Evolutionary conservation across 768 basidiomycete species (phyloP).

Genomic region (Tubosaeta sp.): DNA sequence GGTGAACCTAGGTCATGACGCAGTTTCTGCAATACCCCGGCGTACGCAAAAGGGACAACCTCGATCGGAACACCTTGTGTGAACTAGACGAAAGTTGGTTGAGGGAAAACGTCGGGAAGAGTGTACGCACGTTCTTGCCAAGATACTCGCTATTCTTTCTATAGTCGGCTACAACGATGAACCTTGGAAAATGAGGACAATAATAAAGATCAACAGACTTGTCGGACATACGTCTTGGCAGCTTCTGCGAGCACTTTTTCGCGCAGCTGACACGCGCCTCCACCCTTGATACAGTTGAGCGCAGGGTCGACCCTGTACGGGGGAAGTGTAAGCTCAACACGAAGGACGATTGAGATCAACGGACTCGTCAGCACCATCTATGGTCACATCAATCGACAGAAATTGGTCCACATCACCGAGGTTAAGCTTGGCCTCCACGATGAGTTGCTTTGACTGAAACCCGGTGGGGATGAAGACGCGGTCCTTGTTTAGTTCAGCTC

Average conservation of each 20-base stretch:
- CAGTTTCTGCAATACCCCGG: slow-evolving; percentile 74
- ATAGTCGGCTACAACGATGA: slow-evolving; percentile 93
- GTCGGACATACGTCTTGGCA: slow-evolving; percentile 61
- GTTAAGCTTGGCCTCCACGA: slow-evolving; percentile 69
- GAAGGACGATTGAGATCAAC: slow-evolving; percentile 23
- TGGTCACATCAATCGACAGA: slow-evolving; percentile 88
- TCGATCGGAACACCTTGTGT: slow-evolving; percentile 90
- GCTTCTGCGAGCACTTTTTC: slow-evolving; percentile 99
- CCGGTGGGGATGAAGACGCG: slow-evolving; percentile 92
- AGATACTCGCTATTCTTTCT: slow-evolving; percentile 85
- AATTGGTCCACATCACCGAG: slow-evolving; percentile 91
- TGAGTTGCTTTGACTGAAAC: slow-evolving; percentile 95
- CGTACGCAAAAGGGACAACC: slow-evolving; percentile 95
- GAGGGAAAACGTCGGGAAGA: background rate
- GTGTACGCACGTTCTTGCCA: slow-evolving; percentile 68
- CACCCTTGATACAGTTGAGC: slow-evolving; percentile 95
- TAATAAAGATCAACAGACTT: background rate
- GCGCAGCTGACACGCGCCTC: slow-evolving; percentile 92
- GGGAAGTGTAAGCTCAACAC: background rate
- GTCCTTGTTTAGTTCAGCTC: slow-evolving; percentile 63
- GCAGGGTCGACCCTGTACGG: slow-evolving; percentile 68
- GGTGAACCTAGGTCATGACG: slow-evolving; percentile 58
- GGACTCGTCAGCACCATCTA: slow-evolving; percentile 97
- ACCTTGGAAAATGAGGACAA: slow-evolving; percentile 52
- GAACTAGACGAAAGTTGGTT: slow-evolving; percentile 46